Evolutionary conservation across 148 eudicot genomes (phyloP), one percentile per base, ranked within the genome.

Genomic region (Amaranthus hypochondriacus): DNA sequence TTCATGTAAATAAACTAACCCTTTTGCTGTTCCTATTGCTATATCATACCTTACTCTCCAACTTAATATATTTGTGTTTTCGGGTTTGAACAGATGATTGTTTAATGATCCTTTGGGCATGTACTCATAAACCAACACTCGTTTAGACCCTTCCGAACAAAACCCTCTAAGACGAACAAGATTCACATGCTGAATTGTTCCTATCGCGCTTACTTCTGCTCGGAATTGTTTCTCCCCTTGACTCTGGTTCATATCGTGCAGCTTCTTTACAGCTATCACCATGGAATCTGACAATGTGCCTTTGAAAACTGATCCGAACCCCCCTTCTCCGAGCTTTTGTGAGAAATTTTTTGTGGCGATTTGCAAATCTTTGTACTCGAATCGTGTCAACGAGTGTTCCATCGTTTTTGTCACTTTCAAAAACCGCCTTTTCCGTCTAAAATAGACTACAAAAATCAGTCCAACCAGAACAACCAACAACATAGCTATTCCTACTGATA

Each of bases 171-270:
- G 86, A 10, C 88, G 74, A 14, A 87, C 89, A 48, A 89, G 88
- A 75, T 89, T 87, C 4, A 89, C 83, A 64, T 89, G 94, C 46
- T 89, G 89, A 68, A 89, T 81, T 44, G 80, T 89, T 53, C 94
- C 94, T 21, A 89, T 87, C 18, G 87, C 86, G 77, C 91, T 81
- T 14, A 89, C 91, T 83, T 87, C 94, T 42, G 89, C 56, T 49
- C 91, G 75, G 57, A 87, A 89, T 59, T 87, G 87, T 83, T 89
- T 87, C 77, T 89, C 91, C 28, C 91, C 94, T 44, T 86, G 72
- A 39, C 42, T 48, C 15, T 69, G 83, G 21, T 73, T 69, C 1
- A 86, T 66, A 70, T 84, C 76, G 13, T 89, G 91, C 7, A 89
- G 86, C 70, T 71, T 87, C 83, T 89, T 89, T 53, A 87, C 94